Evolutionary conservation across 345 rosid species (phyloP).

Genomic region (Euphorbia tirucalli): DNA sequence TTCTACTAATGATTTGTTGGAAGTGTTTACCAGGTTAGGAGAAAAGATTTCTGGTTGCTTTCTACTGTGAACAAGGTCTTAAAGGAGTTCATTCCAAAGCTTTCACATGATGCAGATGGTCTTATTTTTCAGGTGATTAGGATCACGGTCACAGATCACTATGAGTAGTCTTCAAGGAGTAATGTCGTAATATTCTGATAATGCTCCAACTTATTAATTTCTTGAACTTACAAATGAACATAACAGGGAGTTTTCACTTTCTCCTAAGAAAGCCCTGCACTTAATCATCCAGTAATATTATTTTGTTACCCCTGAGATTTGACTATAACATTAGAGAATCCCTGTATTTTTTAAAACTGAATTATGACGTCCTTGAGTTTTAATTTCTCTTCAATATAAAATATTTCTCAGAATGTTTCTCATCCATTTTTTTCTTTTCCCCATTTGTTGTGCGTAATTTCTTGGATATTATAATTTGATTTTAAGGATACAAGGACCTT

Average conservation of each 20-base stretch:
- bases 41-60: conserved; percentile 97
- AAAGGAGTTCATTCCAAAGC: conserved; percentile 89
- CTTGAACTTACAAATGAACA: neutral
- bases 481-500: neutral
- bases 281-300: neutral
- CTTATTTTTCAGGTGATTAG: conserved; percentile 85
- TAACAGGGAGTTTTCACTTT: neutral
- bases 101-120: conserved; percentile 98
- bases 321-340: neutral
- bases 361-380: neutral
- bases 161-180: neutral
- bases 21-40: conserved; percentile 64
- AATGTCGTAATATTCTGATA: neutral
- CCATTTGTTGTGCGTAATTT: neutral
- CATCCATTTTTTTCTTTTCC: neutral
- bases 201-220: neutral
- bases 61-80: conserved; percentile 82
- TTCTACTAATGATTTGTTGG: conserved; percentile 21
- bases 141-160: conserved; percentile 16
- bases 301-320: neutral
- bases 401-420: neutral
- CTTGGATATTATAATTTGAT: neutral
- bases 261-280: neutral
- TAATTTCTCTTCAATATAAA: neutral
- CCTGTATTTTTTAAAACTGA: neutral